phyloP scores from a whole-genome alignment of 75 land plant species.

The Cupressus sempervirens region DNA sequence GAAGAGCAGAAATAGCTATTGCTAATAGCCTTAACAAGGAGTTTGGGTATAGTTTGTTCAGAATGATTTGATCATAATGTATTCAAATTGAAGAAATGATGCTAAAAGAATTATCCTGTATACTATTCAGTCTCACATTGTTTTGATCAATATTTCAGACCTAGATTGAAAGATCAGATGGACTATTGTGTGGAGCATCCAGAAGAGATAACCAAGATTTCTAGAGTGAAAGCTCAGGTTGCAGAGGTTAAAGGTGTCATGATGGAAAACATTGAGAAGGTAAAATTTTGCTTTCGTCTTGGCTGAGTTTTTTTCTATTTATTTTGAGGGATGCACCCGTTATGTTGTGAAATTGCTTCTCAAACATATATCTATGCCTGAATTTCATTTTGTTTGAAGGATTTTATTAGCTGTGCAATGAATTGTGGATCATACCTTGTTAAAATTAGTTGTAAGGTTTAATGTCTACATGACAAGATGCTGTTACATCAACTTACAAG shows the following conservation, averaged over 20 bases:
- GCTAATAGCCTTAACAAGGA: conserved; percentile 55
- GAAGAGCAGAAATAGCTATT: conserved; percentile 50
- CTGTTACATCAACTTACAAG: neutral
- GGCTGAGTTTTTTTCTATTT: neutral
- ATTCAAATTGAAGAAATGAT: neutral
- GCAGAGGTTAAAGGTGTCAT: conserved; percentile 78
- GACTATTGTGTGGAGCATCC: conserved; percentile 73
- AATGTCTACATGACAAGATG: neutral
- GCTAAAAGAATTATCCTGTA: neutral
- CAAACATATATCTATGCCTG: neutral
- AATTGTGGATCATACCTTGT: neutral
- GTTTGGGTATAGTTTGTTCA: conserved; percentile 34
- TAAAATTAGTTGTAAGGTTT: neutral
- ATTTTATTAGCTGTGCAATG: neutral
- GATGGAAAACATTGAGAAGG: conserved; percentile 90
- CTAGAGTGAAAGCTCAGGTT: conserved; percentile 73
- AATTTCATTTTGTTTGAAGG: neutral
- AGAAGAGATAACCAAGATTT: conserved; percentile 68
- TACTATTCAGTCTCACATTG: neutral
- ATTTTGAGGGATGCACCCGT: neutral
- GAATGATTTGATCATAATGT: neutral
- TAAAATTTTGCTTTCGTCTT: conserved; percentile 12
- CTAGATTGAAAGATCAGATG: conserved; percentile 77
- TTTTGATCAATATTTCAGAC: conserved; percentile 24
- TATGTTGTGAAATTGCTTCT: neutral